Percentiles rank a stretch among this genome's conserved stretches.
These are phyloP conservation scores for Termitomyces sp. DNA, from an alignment of 768 basidiomycete genomes.

Conservation along the genomic window DNA sequence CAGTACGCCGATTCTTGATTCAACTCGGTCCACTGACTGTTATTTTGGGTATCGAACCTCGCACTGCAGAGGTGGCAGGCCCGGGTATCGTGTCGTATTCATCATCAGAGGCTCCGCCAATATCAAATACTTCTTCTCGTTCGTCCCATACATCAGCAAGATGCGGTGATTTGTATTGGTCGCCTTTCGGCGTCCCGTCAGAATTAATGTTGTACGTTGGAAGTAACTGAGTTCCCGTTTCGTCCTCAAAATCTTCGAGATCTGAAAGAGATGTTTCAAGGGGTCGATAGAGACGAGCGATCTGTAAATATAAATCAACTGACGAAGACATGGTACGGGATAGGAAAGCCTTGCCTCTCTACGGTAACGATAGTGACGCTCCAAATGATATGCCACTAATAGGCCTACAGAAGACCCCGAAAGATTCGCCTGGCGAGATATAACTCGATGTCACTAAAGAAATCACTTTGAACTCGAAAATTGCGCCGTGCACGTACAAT, in stretches of 20 bases:
- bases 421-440: conserved; percentile 62
- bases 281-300: conserved; percentile 74
- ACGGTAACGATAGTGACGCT: conserved; percentile 72
- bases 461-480: not conserved
- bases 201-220: conserved; percentile 40
- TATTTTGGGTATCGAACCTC: conserved; percentile 19
- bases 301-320: conserved; percentile 35
- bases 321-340: not conserved
- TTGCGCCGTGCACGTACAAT: conserved; percentile 38
- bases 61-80: conserved; percentile 3
- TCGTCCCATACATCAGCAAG: conserved; percentile 75
- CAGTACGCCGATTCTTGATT: not conserved
- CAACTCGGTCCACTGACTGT: conserved; percentile 8
- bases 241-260: conserved; percentile 50
- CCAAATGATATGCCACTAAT: conserved; percentile 61
- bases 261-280: conserved; percentile 52
- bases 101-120: conserved; percentile 61
- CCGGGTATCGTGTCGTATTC: conserved; percentile 33
- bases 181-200: conserved; percentile 24
- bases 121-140: conserved; percentile 69
- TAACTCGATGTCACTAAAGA: not conserved
- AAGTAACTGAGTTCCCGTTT: conserved; percentile 51
- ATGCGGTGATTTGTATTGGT: conserved; percentile 28
- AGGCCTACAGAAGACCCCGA: conserved; percentile 71
- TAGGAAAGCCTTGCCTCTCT: conserved; percentile 52